Conservation (phyloP, 805 yeast species). For the Diddensiella caesifluorescens region DNA sequence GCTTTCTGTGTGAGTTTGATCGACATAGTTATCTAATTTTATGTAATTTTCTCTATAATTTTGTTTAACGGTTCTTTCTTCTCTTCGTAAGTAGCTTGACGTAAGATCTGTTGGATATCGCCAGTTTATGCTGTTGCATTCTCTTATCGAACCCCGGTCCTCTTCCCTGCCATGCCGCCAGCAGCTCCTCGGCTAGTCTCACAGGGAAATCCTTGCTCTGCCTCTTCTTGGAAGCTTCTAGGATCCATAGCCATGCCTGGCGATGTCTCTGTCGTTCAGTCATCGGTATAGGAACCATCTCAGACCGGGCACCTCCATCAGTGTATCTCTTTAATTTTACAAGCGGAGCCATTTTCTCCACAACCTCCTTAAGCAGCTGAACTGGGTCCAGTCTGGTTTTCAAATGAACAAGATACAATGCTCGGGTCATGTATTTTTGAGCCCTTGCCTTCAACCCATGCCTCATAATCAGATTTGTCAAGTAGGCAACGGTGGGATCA, state of each 20-base stretch:
- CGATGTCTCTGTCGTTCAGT: conserved; percentile 77
- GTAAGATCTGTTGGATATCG: conserved; percentile 84
- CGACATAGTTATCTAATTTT: too few species aligned
- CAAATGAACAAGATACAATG: conserved; percentile 72
- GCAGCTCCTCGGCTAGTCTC: conserved; percentile 83
- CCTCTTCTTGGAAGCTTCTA: conserved; percentile 77
- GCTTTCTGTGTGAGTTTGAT: too few species aligned
- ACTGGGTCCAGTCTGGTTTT: conserved; percentile 77
- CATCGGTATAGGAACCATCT: conserved; percentile 76
- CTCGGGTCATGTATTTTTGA: conserved; percentile 63
- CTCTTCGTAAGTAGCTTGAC: conserved; percentile 35
- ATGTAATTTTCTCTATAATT: too few species aligned
- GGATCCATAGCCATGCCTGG: conserved; percentile 84
- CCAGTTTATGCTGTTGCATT: conserved; percentile 75
- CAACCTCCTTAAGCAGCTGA: conserved; percentile 59
- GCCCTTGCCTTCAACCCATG: conserved; percentile 85
- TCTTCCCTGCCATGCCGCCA: conserved; percentile 70
- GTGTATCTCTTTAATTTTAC: conserved; percentile 69
- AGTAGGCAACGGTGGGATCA: conserved; percentile 70
- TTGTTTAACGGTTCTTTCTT: too few species aligned
- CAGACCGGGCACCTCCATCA: conserved; percentile 82
- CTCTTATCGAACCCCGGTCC: conserved; percentile 81
- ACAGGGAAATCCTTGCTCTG: conserved; percentile 78
- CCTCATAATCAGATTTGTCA: conserved; percentile 85
- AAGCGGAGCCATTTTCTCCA: conserved; percentile 81